These are phyloP conservation scores for Microglena sp. DNA, from an alignment of 139 green algal genomes.

Conservation along the genomic window DNA sequence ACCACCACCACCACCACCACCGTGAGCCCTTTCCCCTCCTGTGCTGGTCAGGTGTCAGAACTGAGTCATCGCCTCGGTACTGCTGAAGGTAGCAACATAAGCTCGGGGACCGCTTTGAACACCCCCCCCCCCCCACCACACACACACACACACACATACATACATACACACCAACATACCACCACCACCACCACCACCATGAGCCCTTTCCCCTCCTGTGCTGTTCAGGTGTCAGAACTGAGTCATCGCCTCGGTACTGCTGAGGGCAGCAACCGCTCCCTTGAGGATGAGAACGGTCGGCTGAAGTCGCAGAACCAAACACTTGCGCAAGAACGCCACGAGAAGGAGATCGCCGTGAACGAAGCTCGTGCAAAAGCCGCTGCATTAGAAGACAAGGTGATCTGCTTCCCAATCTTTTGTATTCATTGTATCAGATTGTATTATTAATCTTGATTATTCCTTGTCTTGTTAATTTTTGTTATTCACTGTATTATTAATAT, in stretches of 20 bases:
- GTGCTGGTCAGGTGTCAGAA: slow-evolving; percentile 39
- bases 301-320: slow-evolving; percentile 27
- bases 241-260: slow-evolving; percentile 48
- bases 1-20: not conserved
- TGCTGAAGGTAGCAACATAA: slow-evolving; percentile 35
- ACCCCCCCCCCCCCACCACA: too few relatives aligned
- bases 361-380: slow-evolving; percentile 36
- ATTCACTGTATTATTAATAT: too few relatives aligned
- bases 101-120: not conserved
- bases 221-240: slow-evolving; percentile 50
- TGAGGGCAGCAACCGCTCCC: slow-evolving; percentile 40
- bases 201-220: too few relatives aligned
- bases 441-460: not conserved
- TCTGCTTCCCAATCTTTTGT: not conserved
- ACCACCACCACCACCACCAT: too few relatives aligned
- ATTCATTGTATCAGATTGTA: not conserved
- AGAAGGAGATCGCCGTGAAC: slow-evolving; percentile 42
- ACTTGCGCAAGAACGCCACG: slow-evolving; percentile 33
- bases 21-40: too few relatives aligned
- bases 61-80: slow-evolving; percentile 48
- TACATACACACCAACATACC: not conserved
- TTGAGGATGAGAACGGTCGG: slow-evolving; percentile 43
- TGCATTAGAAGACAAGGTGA: slow-evolving; percentile 70
- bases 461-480: not conserved
- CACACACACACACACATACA: slow-evolving; percentile 7